Evolutionary conservation across 2,329 filamentous ascomycete genomes (phyloP).

Genomic region (Exophiala dermatitidis): DNA sequence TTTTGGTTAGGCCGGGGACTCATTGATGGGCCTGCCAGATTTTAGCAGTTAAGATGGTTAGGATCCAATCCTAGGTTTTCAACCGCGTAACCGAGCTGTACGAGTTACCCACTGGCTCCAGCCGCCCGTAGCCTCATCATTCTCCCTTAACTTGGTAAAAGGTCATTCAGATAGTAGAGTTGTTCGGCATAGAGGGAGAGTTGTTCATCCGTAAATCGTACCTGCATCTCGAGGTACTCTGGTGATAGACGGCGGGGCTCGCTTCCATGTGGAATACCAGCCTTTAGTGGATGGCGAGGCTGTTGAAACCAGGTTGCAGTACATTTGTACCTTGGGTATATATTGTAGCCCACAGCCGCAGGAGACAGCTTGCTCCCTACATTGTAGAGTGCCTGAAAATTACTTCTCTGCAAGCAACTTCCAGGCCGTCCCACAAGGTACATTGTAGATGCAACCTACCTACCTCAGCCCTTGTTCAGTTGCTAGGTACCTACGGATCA

Average conservation of each 20-base stretch:
- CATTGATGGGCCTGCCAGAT: background rate
- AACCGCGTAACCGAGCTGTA: conserved; percentile 9
- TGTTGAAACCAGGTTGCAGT: too few relatives aligned
- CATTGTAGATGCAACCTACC: too few relatives aligned
- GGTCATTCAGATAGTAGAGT: too few relatives aligned
- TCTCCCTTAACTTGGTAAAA: too few relatives aligned
- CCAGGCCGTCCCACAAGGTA: too few relatives aligned
- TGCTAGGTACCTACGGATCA: too few relatives aligned
- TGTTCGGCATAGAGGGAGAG: background rate
- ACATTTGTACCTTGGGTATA: too few relatives aligned
- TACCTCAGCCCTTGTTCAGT: too few relatives aligned
- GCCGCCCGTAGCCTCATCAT: background rate
- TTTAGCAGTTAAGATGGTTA: background rate
- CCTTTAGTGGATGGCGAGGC: background rate
- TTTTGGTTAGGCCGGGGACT: background rate
- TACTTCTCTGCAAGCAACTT: too few relatives aligned
- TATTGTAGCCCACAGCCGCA: too few relatives aligned
- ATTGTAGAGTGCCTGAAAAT: too few relatives aligned
- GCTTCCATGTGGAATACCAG: background rate
- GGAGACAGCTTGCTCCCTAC: too few relatives aligned
- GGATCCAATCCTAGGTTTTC: background rate
- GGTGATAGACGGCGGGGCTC: background rate
- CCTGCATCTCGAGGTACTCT: conserved; percentile 3
- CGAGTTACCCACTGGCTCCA: conserved; percentile 1
- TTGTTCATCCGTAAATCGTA: background rate